Conservation (phyloP, 805 yeast species). For the Cyberlindnera mississippiensis region DNA sequence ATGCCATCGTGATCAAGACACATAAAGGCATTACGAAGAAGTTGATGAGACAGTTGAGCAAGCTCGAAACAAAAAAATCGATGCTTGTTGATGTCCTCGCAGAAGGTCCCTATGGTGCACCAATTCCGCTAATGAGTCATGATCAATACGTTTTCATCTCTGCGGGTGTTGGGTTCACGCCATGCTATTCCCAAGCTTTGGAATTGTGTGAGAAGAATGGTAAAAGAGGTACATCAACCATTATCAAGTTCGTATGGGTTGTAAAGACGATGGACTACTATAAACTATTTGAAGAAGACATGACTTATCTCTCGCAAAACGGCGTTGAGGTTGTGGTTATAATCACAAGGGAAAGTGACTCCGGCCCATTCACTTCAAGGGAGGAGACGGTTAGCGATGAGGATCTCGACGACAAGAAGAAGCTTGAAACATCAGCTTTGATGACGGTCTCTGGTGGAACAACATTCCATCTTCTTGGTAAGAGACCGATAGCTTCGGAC, state of each 20-base stretch:
- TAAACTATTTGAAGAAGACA: slow-evolving; percentile 43
- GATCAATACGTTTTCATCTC: slow-evolving; percentile 39
- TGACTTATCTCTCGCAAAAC: slow-evolving; percentile 31
- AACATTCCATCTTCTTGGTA: slow-evolving; percentile 1
- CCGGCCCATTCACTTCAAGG: not conserved
- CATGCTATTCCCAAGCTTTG: slow-evolving; percentile 41
- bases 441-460: not conserved
- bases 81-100: slow-evolving; percentile 37
- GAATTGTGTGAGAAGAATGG: slow-evolving; percentile 23
- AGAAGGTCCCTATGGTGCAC: slow-evolving; percentile 63
- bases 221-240: slow-evolving; percentile 15
- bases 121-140: slow-evolving; percentile 36
- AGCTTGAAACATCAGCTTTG: not conserved
- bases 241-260: slow-evolving; percentile 58
- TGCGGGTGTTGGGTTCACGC: slow-evolving; percentile 52
- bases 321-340: slow-evolving; percentile 21
- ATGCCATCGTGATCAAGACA: slow-evolving; percentile 43
- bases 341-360: slow-evolving; percentile 17
- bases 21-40: slow-evolving; percentile 54
- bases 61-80: slow-evolving; percentile 29
- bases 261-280: slow-evolving; percentile 49
- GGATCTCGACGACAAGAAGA: slow-evolving; percentile 1
- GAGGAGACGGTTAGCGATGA: not conserved
- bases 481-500: slow-evolving; percentile 15
- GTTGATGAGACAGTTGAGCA: slow-evolving; percentile 29